A percentile compares a stretch with the other conserved stretches of the same genome.
Evolutionary conservation across 257 asterid genomes (phyloP).

Genomic region (Fraxinus cuspidata): DNA sequence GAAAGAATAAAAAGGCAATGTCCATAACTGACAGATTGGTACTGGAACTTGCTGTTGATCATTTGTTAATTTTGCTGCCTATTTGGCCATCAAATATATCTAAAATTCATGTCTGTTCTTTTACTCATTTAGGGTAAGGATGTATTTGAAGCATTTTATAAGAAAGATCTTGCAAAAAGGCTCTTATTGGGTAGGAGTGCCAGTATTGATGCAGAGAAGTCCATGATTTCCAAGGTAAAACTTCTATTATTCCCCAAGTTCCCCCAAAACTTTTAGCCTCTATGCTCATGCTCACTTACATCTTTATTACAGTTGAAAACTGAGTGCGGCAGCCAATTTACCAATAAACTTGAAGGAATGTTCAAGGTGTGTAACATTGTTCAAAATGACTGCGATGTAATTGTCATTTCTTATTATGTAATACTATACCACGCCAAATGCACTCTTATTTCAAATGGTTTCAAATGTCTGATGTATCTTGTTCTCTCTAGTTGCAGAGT

Average conservation of each 20-base stretch:
- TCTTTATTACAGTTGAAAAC: constrained; percentile 81
- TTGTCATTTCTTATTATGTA: background rate
- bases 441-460: background rate
- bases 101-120: background rate
- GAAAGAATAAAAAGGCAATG: background rate
- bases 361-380: constrained; percentile 64
- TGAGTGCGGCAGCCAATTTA: constrained; percentile 98
- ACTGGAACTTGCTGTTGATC: constrained; percentile 38
- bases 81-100: background rate
- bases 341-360: constrained; percentile 98
- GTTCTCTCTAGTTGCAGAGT: constrained; percentile 5
- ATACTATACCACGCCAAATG: background rate
- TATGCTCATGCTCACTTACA: constrained; percentile 15
- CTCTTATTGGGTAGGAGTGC: constrained; percentile 93
- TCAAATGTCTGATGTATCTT: constrained; percentile 5
- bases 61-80: background rate
- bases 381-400: constrained; percentile 12
- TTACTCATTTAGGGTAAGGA: constrained; percentile 51
- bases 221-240: constrained; percentile 73
- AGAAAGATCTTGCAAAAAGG: constrained; percentile 85
- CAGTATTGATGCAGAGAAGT: constrained; percentile 95
- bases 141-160: constrained; percentile 68
- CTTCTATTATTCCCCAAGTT: constrained; percentile 24
- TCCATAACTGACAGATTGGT: background rate
- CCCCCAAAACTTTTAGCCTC: constrained; percentile 6